Conservation (phyloP, 148 eudicot genomes). For the Agrostemma githago region DNA sequence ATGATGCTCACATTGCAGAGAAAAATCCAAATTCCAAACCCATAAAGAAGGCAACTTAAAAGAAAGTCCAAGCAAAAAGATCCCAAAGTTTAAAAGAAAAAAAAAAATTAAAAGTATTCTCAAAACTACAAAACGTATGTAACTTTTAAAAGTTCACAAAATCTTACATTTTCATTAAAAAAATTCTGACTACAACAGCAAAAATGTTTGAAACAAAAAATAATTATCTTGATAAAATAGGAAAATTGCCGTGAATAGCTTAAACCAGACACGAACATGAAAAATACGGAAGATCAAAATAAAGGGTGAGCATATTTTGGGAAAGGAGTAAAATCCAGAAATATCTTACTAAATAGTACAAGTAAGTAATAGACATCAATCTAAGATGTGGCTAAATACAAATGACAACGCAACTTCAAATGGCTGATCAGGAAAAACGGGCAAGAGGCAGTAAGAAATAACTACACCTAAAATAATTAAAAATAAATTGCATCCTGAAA, state of each 20-base stretch:
- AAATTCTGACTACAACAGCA: background rate
- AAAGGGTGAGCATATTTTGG: background rate
- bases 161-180: background rate
- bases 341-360: background rate
- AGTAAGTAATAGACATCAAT: background rate
- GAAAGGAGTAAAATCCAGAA: background rate
- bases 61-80: background rate
- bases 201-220: background rate
- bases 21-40: background rate
- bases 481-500: conserved; percentile 4
- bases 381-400: background rate
- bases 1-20: background rate
- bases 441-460: conserved; percentile 12
- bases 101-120: too few species aligned
- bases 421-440: background rate
- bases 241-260: background rate
- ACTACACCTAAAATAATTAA: conserved; percentile 20
- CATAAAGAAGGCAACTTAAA: background rate
- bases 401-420: background rate
- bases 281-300: background rate
- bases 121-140: background rate
- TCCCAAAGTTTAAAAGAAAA: background rate
- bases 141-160: background rate
- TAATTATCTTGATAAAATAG: background rate
- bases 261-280: conserved; percentile 7